Base-by-base conservation (phyloP, 1,284 basidiomycete genomes). In the Sanguinoderma infundibulare region DNA sequence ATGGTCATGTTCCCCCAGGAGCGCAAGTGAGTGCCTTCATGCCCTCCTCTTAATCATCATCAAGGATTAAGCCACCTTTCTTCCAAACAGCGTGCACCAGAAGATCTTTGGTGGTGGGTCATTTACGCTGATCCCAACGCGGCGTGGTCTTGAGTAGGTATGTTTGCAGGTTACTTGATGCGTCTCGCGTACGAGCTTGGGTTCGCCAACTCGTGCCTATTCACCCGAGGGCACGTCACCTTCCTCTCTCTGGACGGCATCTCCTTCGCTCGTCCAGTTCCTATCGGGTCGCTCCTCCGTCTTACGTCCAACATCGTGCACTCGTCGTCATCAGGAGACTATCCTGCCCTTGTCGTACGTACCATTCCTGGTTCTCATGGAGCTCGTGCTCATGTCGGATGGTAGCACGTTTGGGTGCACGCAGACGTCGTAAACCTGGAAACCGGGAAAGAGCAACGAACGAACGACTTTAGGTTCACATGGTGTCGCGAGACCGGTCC, bases 1-100 rank as follows among this genome's bases (percentile, higher is more conserved):
- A 81, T 89, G 79, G 77, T 93, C 55, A 94, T 94, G 90, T 93
- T 93, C 72, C 92, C 92, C 0, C 92, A 94, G 77, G 91, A 93
- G 72, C 82, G 92, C 70, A 94, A 95, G 87, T 90, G 63, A 72
- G 86, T 76, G 24, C 3, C 10, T 22, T 10, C 1, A 17, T 30
- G 17, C 34, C 38, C 22, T 34, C 17, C 2, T 26, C 49, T 17
- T 14, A 14, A n/a, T 12, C n/a, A 36, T 5, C 35, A 6, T 14
- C 2, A 14, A 22, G 6, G 3, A 30, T 8, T 32, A 7, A 22
- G 5, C 7, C 14, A 1, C 8, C 15, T 32, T 28, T 32, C 24
- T 44, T 35, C 3, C 9, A 0, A n/a, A 17, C 59, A 90, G 89
- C 70, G 81, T 94, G 2, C 92, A 94, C 72, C 88, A 89, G 66